Conservation (phyloP, 495 filamentous ascomycete genomes). For the Aspergillus sparsus region DNA sequence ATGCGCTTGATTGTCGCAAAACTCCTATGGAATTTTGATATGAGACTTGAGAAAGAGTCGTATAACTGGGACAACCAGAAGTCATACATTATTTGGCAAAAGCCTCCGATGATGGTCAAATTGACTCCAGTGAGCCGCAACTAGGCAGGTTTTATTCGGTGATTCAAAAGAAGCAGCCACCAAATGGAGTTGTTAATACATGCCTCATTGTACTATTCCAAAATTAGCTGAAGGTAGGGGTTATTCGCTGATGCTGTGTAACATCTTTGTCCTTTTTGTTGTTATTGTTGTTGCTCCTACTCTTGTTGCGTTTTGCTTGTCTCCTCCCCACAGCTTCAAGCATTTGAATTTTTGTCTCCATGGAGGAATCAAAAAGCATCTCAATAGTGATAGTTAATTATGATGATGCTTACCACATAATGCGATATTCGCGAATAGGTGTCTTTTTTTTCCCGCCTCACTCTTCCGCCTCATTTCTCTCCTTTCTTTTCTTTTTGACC, state of each 20-base stretch:
- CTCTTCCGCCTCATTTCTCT: constrained; percentile 19
- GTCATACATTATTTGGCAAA: constrained; percentile 43
- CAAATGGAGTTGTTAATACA: no score
- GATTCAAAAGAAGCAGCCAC: no score
- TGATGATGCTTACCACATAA: neutral
- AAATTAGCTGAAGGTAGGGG: no score
- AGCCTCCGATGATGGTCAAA: constrained; percentile 37
- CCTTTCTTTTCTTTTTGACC: neutral
- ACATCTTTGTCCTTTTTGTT: no score
- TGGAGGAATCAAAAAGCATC: neutral
- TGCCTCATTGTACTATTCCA: no score
- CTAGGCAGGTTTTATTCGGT: no score
- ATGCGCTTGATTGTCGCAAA: constrained; percentile 43
- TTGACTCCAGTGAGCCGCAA: constrained; percentile 21
- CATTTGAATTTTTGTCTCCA: neutral
- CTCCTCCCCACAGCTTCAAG: neutral
- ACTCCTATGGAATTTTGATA: constrained; percentile 49
- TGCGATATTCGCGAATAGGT: neutral
- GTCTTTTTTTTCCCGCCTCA: constrained; percentile 12
- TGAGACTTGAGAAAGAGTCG: constrained; percentile 25
- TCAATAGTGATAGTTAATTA: neutral
- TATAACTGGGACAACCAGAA: constrained; percentile 40
- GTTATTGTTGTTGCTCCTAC: no score
- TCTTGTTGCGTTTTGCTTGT: no score
- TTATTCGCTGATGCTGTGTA: no score